Percentiles rank a stretch among this genome's conserved stretches.
Conservation (phyloP, 352 stramenopile genomes). For the Phytophthora meadii region DNA sequence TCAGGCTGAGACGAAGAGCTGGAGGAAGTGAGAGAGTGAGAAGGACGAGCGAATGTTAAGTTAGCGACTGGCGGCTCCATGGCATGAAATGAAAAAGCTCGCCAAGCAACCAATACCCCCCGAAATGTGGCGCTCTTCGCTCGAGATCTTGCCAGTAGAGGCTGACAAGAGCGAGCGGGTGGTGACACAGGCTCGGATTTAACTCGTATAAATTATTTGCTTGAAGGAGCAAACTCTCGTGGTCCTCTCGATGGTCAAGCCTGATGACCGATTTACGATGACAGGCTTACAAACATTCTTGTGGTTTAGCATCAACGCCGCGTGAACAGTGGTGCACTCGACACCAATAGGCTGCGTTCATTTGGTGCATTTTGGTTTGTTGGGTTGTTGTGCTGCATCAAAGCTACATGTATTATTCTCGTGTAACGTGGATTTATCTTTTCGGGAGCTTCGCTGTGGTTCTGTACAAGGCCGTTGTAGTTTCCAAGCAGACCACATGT, state of each 20-base stretch:
- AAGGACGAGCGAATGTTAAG: conserved; percentile 22
- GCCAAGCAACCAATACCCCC: conserved; percentile 7
- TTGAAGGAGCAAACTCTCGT: neutral
- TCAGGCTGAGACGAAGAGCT: conserved; percentile 3
- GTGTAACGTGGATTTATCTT: too few species aligned
- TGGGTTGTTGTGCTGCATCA: too few species aligned
- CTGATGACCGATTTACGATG: neutral
- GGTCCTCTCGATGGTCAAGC: neutral
- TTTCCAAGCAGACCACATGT: too few species aligned
- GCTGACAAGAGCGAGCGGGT: neutral
- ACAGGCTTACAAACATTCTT: conserved; percentile 16
- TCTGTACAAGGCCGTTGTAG: too few species aligned
- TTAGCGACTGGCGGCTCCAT: conserved; percentile 22
- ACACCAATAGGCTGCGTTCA: too few species aligned
- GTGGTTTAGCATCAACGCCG: neutral
- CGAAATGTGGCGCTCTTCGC: neutral
- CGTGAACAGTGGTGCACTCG: conserved; percentile 4
- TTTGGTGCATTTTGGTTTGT: too few species aligned
- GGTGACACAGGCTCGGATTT: conserved; percentile 2
- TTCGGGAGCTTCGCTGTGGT: too few species aligned
- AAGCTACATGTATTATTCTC: too few species aligned
- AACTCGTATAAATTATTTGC: conserved; percentile 28
- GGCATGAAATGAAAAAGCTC: conserved; percentile 26
- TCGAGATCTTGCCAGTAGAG: conserved; percentile 11
- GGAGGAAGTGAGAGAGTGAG: too few species aligned